Percentiles rank a stretch among this genome's conserved stretches.
phyloP scores from a whole-genome alignment of 495 filamentous ascomycete species.

The Aspergillus hancockii region DNA sequence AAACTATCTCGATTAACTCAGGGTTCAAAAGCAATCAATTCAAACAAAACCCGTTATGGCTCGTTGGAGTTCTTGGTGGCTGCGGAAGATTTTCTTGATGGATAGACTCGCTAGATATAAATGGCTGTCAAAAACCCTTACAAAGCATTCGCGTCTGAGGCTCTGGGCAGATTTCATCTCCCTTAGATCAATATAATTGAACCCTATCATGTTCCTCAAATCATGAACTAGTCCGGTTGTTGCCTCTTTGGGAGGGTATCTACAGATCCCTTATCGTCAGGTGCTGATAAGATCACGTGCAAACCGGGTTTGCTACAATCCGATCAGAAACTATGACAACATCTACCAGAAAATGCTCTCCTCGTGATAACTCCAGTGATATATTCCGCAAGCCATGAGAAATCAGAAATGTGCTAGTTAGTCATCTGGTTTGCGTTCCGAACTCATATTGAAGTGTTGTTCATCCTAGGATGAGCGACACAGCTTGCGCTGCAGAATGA shows the following conservation, averaged over 20 bases:
- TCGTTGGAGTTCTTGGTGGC: too few species aligned
- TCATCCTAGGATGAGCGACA: conserved; percentile 19
- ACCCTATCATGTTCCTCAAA: too few species aligned
- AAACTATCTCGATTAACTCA: too few species aligned
- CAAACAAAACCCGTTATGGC: too few species aligned
- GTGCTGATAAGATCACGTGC: conserved; percentile 12
- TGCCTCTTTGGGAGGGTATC: neutral
- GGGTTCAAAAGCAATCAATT: too few species aligned
- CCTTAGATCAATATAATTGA: neutral
- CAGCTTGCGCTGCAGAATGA: conserved; percentile 21
- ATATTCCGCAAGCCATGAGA: neutral
- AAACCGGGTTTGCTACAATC: neutral
- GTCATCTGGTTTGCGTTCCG: neutral
- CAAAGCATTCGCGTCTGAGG: too few species aligned
- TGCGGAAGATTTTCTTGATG: too few species aligned
- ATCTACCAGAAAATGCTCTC: neutral
- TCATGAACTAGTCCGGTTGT: neutral
- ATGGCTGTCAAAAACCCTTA: too few species aligned
- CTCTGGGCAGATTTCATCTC: too few species aligned
- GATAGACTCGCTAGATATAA: too few species aligned
- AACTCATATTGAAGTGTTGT: neutral
- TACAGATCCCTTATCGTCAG: neutral
- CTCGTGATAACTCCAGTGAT: neutral
- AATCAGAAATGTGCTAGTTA: conserved; percentile 3
- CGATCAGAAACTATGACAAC: conserved; percentile 9